Conservation (phyloP, 371 early-diverging fungal genomes). For the Catenaria anguillulae region DNA sequence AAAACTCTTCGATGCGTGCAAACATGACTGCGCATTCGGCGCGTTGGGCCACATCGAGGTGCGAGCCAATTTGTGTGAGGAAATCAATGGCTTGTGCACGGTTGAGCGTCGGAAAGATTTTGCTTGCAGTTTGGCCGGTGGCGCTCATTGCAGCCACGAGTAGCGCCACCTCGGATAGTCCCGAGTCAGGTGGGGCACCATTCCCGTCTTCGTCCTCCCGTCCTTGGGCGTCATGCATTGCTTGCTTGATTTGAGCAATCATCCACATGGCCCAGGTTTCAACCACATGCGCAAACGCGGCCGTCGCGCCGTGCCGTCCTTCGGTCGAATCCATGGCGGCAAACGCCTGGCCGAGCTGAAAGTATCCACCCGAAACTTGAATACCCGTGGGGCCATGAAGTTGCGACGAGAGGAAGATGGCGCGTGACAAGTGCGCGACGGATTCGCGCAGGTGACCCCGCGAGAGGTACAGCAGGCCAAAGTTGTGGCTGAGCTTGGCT, state of each 20-base stretch:
- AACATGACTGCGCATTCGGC: constrained; percentile 1
- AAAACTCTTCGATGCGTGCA: neutral
- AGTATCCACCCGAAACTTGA: constrained; percentile 2
- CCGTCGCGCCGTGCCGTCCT: neutral
- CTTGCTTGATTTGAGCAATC: no score
- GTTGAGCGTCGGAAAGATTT: neutral
- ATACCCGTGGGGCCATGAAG: neutral
- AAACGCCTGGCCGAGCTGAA: constrained; percentile 6
- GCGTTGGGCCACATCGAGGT: neutral
- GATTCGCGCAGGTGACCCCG: constrained; percentile 7
- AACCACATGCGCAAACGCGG: neutral
- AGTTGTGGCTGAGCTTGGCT: constrained; percentile 9
- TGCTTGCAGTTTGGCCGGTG: no score
- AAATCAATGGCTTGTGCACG: neutral
- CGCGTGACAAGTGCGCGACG: neutral
- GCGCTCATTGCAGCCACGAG: no score
- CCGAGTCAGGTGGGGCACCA: neutral
- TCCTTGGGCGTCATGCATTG: neutral
- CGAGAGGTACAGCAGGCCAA: constrained; percentile 10
- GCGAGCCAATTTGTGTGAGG: neutral
- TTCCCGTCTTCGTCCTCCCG: neutral
- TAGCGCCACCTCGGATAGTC: neutral
- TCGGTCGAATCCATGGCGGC: neutral
- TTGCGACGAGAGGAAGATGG: neutral
- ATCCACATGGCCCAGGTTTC: neutral